Percentiles rank a stretch among this genome's conserved stretches.
These are phyloP conservation scores for Cruciata laevipes DNA, from an alignment of 257 asterid genomes.

Conservation along the genomic window DNA sequence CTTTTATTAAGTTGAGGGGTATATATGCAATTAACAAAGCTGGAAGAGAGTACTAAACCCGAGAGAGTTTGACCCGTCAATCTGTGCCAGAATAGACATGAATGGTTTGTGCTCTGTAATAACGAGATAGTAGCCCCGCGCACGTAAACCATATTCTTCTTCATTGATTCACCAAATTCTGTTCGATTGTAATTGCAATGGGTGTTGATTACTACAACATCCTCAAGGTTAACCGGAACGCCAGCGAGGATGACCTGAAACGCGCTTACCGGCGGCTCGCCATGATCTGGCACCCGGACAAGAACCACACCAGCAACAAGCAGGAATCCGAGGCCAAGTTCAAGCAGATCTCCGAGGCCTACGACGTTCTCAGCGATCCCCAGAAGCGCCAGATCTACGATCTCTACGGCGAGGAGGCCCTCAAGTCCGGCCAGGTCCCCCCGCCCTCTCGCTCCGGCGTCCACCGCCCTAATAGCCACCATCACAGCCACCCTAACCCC, in stretches of 20 bases:
- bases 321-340: conserved; percentile 86
- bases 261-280: conserved; percentile 82
- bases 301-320: conserved; percentile 53
- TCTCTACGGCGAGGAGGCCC: conserved; percentile 93
- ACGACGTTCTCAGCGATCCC: conserved; percentile 94
- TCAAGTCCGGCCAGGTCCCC: conserved; percentile 72
- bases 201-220: conserved; percentile 97
- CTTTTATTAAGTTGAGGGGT: too few species aligned
- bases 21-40: too few species aligned
- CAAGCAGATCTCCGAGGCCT: conserved; percentile 94
- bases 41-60: too few species aligned
- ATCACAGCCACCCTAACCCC: conserved; percentile 74
- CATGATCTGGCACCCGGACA: conserved; percentile 99
- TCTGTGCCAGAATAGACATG: too few species aligned
- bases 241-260: conserved; percentile 81
- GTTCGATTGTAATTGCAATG: conserved; percentile 26
- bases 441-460: conserved; percentile 54
- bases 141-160: too few species aligned
- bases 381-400: conserved; percentile 99
- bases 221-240: conserved; percentile 87
- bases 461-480: conserved; percentile 13
- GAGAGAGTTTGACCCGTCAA: too few species aligned
- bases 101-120: too few species aligned
- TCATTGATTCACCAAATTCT: too few species aligned
- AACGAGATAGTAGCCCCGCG: too few species aligned